These are phyloP conservation scores for Arabidopsis suecica DNA, from an alignment of 345 rosid genomes.

Conservation along the genomic window DNA sequence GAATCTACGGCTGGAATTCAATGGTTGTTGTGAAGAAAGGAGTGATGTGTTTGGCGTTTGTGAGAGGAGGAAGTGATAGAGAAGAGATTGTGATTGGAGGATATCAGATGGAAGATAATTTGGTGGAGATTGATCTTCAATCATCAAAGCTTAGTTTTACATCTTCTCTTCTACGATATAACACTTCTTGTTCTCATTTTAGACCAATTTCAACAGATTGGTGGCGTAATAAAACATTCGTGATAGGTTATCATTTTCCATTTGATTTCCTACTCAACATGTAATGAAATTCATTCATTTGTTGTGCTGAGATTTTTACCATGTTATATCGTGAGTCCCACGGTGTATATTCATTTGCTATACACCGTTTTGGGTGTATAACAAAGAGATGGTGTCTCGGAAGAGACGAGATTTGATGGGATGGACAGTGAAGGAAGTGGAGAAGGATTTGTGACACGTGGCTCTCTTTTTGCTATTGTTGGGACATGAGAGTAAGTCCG, in stretches of 20 bases:
- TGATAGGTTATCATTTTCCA: slow-evolving; percentile 2
- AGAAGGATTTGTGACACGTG: slow-evolving; percentile 3
- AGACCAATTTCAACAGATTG: background rate
- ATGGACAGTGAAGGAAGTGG: background rate
- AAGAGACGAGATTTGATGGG: background rate
- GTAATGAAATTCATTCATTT: background rate
- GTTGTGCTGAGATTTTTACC: too few relatives aligned
- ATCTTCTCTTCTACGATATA: slow-evolving; percentile 33
- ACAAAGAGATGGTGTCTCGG: background rate
- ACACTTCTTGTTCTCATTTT: slow-evolving; percentile 29
- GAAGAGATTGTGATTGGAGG: slow-evolving; percentile 47
- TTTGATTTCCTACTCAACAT: slow-evolving; percentile 6
- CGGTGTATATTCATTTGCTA: too few relatives aligned
- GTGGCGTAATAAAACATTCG: background rate
- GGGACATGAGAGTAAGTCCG: background rate
- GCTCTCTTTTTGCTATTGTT: slow-evolving; percentile 1
- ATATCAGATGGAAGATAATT: slow-evolving; percentile 46
- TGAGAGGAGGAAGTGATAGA: slow-evolving; percentile 34
- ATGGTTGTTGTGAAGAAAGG: slow-evolving; percentile 36
- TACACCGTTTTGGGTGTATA: background rate
- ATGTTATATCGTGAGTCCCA: too few relatives aligned
- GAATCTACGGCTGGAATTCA: slow-evolving; percentile 44
- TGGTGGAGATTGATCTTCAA: slow-evolving; percentile 44
- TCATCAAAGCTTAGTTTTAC: slow-evolving; percentile 38
- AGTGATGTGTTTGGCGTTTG: slow-evolving; percentile 41